Evolutionary conservation across 495 filamentous ascomycete genomes (phyloP).

Genomic region (Gamarada debralockiae): DNA sequence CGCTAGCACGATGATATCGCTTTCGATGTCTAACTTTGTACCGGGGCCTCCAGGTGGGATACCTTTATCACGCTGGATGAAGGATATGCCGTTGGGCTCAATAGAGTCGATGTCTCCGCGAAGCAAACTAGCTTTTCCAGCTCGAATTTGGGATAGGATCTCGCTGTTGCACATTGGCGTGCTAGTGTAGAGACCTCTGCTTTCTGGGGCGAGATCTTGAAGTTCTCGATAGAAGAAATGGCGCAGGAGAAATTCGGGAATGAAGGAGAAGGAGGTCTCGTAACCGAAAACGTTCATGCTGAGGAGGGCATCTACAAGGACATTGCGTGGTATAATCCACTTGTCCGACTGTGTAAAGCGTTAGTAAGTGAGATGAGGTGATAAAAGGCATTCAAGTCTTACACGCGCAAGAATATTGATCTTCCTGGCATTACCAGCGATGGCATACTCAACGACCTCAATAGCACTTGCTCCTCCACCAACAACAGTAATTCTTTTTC

Average conservation of each 20-base stretch:
- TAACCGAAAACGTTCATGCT: too few species aligned
- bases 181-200: neutral
- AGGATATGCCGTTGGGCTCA: neutral
- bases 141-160: neutral
- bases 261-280: too few species aligned
- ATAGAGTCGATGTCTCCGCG: neutral
- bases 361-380: neutral
- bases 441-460: neutral
- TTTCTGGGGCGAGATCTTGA: neutral
- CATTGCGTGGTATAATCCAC: too few species aligned
- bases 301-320: too few species aligned
- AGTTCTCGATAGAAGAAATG: too few species aligned
- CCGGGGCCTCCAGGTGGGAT: neutral
- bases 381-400: neutral
- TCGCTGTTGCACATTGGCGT: slow-evolving; percentile 1
- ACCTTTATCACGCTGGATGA: neutral
- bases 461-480: neutral
- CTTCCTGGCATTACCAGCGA: neutral
- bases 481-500: neutral
- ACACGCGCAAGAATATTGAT: neutral
- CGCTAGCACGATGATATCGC: neutral
- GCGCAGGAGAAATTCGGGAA: too few species aligned
- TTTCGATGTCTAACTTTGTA: neutral
- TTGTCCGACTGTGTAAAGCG: neutral
- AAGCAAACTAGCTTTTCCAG: neutral